These are phyloP conservation scores for Conringia planisiliqua DNA, from an alignment of 345 rosid genomes.

Conservation along the genomic window DNA sequence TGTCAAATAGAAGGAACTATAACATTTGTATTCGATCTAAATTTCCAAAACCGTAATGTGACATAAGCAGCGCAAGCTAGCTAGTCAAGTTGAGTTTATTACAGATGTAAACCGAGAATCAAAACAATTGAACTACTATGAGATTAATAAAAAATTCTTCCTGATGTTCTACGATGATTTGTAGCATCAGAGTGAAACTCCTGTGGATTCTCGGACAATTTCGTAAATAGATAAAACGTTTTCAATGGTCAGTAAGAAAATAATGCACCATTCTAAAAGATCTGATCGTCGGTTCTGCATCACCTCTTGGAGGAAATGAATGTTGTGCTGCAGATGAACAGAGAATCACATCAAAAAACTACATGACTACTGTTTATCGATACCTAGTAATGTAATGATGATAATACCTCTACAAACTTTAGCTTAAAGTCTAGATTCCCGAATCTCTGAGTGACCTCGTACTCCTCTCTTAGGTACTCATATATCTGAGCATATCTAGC, in stretches of 20 bases:
- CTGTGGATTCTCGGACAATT: slow-evolving; percentile 53
- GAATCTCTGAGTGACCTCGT: slow-evolving; percentile 85
- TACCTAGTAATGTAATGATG: background rate
- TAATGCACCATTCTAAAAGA: slow-evolving; percentile 87
- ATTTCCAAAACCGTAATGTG: slow-evolving; percentile 8
- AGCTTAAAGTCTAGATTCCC: slow-evolving; percentile 83
- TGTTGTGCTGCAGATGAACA: slow-evolving; percentile 71
- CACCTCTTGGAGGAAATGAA: slow-evolving; percentile 90
- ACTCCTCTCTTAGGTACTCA: slow-evolving; percentile 90
- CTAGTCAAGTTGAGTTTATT: slow-evolving; percentile 24
- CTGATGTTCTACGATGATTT: background rate
- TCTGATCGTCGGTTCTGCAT: slow-evolving; percentile 78
- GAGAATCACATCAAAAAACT: background rate
- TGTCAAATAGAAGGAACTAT: background rate
- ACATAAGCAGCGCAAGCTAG: background rate
- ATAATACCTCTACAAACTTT: slow-evolving; percentile 79
- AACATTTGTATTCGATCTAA: slow-evolving; percentile 5
- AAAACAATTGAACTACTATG: slow-evolving; percentile 11
- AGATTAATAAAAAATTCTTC: background rate
- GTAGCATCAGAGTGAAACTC: slow-evolving; percentile 33
- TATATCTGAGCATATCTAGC: slow-evolving; percentile 89
- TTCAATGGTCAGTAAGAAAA: slow-evolving; percentile 69
- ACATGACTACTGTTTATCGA: background rate
- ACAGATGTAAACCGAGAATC: slow-evolving; percentile 13
- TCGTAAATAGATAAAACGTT: slow-evolving; percentile 69